Percentiles rank a stretch among this genome's conserved stretches.
Conservation (phyloP, 345 rosid genomes). For the Tarenaya hassleriana region DNA sequence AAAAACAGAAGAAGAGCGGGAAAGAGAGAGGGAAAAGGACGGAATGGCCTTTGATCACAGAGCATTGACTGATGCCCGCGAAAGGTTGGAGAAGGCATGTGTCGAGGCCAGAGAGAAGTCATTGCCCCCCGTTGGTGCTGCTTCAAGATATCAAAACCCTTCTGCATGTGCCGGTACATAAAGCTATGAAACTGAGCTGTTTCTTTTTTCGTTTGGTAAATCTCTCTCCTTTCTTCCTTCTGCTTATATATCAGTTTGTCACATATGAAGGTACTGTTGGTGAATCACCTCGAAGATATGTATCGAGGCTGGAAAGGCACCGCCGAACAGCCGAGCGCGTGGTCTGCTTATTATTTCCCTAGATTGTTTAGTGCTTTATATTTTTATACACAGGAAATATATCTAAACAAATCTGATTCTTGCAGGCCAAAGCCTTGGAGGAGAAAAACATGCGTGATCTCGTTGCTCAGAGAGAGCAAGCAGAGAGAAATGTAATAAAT, state of each 20-base stretch:
- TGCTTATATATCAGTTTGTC: too few species aligned
- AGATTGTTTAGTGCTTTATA: too few species aligned
- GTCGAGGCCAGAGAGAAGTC: conserved; percentile 84
- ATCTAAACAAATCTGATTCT: neutral
- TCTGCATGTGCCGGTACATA: conserved; percentile 51
- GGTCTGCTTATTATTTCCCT: too few species aligned
- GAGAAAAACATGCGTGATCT: conserved; percentile 95
- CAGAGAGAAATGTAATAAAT: conserved; percentile 69
- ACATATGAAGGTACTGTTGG: conserved; percentile 64
- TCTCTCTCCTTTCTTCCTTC: neutral
- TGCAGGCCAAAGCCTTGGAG: conserved; percentile 89
- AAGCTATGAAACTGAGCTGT: neutral
- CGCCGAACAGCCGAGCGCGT: conserved; percentile 90
- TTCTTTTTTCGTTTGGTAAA: neutral
- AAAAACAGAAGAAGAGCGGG: conserved; percentile 88
- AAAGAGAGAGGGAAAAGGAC: conserved; percentile 92
- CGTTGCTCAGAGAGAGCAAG: conserved; percentile 78
- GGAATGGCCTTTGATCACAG: conserved; percentile 89
- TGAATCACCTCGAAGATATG: conserved; percentile 92
- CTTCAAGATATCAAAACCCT: conserved; percentile 45
- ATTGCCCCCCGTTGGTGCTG: conserved; percentile 38
- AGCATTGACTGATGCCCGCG: conserved; percentile 80
- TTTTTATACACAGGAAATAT: too few species aligned
- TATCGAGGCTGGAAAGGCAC: conserved; percentile 87
- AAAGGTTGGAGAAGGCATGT: conserved; percentile 88